Conservation (phyloP, 1,284 basidiomycete species). For the Albatrellus sp. region DNA sequence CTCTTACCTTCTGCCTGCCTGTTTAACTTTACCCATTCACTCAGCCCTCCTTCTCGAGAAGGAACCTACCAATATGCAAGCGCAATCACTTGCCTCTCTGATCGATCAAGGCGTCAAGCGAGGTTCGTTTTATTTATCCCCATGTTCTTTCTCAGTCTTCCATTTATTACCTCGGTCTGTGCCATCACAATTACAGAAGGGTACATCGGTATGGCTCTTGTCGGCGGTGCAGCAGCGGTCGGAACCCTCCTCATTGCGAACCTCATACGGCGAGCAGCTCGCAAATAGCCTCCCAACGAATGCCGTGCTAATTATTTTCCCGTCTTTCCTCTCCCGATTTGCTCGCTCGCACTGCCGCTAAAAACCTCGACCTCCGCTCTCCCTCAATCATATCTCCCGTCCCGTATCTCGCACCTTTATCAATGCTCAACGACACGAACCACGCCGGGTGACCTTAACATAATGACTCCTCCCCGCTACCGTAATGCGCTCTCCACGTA, state of each 20-base stretch:
- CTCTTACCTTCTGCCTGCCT: background rate
- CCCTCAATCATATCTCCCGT: no score
- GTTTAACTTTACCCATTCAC: background rate
- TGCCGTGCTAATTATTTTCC: background rate
- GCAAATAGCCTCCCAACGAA: slow-evolving; percentile 36
- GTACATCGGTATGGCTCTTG: slow-evolving; percentile 90
- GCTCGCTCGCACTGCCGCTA: background rate
- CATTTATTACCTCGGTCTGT: background rate
- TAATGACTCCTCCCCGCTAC: no score
- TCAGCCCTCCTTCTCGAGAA: slow-evolving; percentile 81
- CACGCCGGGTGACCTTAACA: no score
- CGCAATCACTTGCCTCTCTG: slow-evolving; percentile 71
- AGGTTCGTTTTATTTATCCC: slow-evolving; percentile 36
- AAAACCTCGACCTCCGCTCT: no score
- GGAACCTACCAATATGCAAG: slow-evolving; percentile 92
- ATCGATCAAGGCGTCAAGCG: slow-evolving; percentile 83
- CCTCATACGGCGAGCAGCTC: slow-evolving; percentile 74
- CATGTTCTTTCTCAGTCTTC: background rate
- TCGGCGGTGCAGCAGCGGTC: slow-evolving; percentile 80
- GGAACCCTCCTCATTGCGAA: slow-evolving; percentile 75
- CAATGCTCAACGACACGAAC: no score
- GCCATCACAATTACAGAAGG: slow-evolving; percentile 45
- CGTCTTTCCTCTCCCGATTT: background rate
- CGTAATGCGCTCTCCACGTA: no score
- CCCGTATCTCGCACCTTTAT: no score